Conservation (phyloP, 371 early-diverging fungal species). For the Apophysomyces elegans region DNA sequence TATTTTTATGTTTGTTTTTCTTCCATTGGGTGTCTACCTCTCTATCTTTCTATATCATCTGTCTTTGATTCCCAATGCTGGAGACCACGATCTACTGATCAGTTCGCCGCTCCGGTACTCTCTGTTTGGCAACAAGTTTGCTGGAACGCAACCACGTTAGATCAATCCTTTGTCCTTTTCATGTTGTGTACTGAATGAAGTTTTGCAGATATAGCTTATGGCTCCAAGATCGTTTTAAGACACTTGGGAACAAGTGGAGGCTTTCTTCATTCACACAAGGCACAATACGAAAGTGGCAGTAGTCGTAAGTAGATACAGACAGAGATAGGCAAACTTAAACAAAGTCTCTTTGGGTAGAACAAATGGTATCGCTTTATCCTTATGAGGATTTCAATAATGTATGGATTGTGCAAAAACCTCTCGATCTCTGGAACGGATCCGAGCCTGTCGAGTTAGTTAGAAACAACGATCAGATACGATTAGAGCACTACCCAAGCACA, state of each 20-base stretch:
- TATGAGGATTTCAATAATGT: conserved; percentile 87
- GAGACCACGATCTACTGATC: conserved; percentile 86
- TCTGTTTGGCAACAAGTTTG: conserved; percentile 29
- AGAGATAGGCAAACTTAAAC: not conserved
- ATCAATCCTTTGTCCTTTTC: conserved; percentile 16
- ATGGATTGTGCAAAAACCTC: conserved; percentile 70
- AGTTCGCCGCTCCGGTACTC: conserved; percentile 73
- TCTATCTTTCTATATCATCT: conserved; percentile 86
- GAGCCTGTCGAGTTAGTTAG: conserved; percentile 49
- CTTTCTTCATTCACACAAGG: conserved; percentile 89
- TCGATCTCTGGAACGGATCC: conserved; percentile 36
- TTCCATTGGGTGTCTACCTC: conserved; percentile 85
- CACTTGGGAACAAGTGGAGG: conserved; percentile 76
- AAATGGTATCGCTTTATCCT: conserved; percentile 93
- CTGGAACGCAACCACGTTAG: conserved; percentile 31
- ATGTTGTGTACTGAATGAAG: not conserved
- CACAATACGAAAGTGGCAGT: conserved; percentile 79
- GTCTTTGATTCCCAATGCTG: conserved; percentile 56
- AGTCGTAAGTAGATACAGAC: conserved; percentile 55
- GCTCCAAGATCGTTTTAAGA: conserved; percentile 75
- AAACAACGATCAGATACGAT: conserved; percentile 73
- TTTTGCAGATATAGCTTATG: conserved; percentile 75
- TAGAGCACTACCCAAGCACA: conserved; percentile 73
- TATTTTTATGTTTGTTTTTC: conserved; percentile 72
- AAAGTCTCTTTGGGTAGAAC: conserved; percentile 54